Evolutionary conservation across 768 basidiomycete genomes (phyloP), one percentile per base, ranked within the genome.

Genomic region (Pholiota microspora): DNA sequence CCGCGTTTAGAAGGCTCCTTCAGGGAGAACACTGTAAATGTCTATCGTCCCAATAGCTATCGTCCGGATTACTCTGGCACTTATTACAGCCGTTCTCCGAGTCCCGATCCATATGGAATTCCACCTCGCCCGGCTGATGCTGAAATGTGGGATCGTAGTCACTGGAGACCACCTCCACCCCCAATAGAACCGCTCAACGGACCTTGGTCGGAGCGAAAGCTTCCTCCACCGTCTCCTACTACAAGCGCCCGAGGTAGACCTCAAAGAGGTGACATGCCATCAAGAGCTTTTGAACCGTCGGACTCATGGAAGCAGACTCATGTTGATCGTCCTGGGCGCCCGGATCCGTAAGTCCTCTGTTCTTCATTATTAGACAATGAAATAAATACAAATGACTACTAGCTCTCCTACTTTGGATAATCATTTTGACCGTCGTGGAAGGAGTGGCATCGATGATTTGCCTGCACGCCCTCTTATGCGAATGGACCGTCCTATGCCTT

Each of bases 221-320:
- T 70, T 38, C 61, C 72, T 21, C 73, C 75, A 7, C 48, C 68
- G 12, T 77, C 77, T 5, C 74, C 77, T 29, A 68, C 68, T 9
- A 57, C 68, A 15, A 58, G 55, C 18, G 60, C 64, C 45, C 64
- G 68, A 49, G 67, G 67, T 28, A 63, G 68, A 54, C 56, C 59
- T 38, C 65, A 67, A 32, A 69, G 71, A 40, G 72, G 75, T 42
- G 69, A 66, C 23, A 61, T 64, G 48, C 58, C 73, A 24, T 65
- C 67, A 55, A 76, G 85, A 59, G 81, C 84, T 75, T 84, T 89
- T 63, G 89, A 90, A 64, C 86, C 88, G 28, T 86, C 85, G 29
- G 84, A 86, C 16, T 69, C 73, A 28, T 89, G 89, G 88, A 87
- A 84, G 64, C 80, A 85, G 59, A 68, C 71, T 7, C 82, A 82